Conservation (phyloP, 306 rosid genomes). For the Cucurbita ficifolia region DNA sequence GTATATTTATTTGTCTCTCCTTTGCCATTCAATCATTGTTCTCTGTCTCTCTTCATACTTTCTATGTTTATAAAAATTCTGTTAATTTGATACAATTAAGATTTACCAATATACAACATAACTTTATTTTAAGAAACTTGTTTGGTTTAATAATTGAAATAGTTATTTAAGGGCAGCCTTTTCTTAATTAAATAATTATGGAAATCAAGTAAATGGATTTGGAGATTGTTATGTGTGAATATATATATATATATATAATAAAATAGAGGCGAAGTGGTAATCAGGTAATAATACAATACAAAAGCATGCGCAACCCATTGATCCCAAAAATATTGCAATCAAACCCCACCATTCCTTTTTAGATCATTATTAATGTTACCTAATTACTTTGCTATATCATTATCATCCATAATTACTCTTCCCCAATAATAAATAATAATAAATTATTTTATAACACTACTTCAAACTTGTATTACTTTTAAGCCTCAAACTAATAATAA, state of each 20-base stretch:
- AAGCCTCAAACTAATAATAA: too few relatives aligned
- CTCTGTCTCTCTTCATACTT: not conserved
- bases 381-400: not conserved
- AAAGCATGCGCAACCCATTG: conserved; percentile 5
- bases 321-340: not conserved
- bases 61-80: too few relatives aligned
- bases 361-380: not conserved
- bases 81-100: too few relatives aligned
- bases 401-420: not conserved
- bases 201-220: not conserved
- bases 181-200: conserved; percentile 1
- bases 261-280: not conserved
- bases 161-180: not conserved
- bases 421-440: not conserved
- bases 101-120: too few relatives aligned
- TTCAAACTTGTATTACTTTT: too few relatives aligned
- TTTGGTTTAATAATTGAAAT: too few relatives aligned
- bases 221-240: not conserved
- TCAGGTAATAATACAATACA: not conserved
- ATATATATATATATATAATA: not conserved
- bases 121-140: too few relatives aligned
- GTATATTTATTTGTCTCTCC: conserved; percentile 4
- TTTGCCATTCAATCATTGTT: not conserved
- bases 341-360: not conserved
- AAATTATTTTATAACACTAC: too few relatives aligned